phyloP scores from a whole-genome alignment of 2,329 filamentous ascomycete species.

The Fusarium sp. region DNA sequence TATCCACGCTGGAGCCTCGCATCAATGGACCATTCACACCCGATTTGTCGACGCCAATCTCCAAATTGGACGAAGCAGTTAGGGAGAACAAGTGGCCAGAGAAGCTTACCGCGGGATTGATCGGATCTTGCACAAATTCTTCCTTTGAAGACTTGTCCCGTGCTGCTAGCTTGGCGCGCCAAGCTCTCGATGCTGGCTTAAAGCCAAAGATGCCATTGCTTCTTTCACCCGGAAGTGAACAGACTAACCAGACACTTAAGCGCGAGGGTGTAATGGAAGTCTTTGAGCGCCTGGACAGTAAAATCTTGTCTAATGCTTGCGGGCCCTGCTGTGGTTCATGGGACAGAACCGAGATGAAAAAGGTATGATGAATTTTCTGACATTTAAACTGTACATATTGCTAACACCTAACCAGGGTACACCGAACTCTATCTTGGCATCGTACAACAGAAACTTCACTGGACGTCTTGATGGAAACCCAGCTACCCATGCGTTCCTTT shows the following conservation, averaged over 20 bases:
- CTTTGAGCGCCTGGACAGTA: slow-evolving; percentile 94
- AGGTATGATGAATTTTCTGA: not conserved
- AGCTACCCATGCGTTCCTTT: slow-evolving; percentile 98
- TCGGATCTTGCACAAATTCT: slow-evolving; percentile 97
- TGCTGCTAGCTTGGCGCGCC: slow-evolving; percentile 81
- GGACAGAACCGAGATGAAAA: slow-evolving; percentile 79
- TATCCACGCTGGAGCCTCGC: slow-evolving; percentile 93
- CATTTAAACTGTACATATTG: no score
- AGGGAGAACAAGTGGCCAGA: slow-evolving; percentile 96
- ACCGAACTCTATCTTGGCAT: slow-evolving; percentile 93
- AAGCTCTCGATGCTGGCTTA: slow-evolving; percentile 90
- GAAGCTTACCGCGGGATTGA: slow-evolving; percentile 95
- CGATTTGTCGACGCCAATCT: slow-evolving; percentile 96
- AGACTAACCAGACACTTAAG: slow-evolving; percentile 92
- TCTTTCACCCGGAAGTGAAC: slow-evolving; percentile 95
- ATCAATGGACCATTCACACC: slow-evolving; percentile 99
- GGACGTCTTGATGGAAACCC: slow-evolving; percentile 97
- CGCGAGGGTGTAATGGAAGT: slow-evolving; percentile 93
- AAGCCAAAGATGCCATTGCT: slow-evolving; percentile 93
- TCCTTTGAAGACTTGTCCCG: slow-evolving; percentile 91
- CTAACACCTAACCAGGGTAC: slow-evolving; percentile 77
- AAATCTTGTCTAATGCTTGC: slow-evolving; percentile 95
- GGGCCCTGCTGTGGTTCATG: slow-evolving; percentile 94
- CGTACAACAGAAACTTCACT: slow-evolving; percentile 98
- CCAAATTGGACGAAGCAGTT: slow-evolving; percentile 94